Conservation (phyloP, 257 asterid genomes). For the Nicotiana benthamiana region DNA sequence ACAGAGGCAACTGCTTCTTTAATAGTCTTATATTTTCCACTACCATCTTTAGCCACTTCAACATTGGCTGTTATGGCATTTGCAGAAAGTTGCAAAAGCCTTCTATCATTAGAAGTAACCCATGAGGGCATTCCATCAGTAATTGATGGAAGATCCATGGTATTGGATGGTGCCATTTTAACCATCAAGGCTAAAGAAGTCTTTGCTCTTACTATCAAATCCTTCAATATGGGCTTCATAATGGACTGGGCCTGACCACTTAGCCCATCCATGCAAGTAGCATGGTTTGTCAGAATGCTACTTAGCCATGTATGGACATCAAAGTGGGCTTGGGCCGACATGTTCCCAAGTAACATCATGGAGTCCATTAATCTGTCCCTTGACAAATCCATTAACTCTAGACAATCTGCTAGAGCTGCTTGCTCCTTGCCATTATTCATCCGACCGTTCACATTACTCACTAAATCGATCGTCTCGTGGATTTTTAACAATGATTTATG, state of each 20-base stretch:
- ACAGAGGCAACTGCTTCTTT: constrained; percentile 20
- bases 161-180: constrained; percentile 2
- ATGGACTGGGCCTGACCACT: neutral
- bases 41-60: constrained; percentile 35
- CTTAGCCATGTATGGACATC: constrained; percentile 24
- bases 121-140: constrained; percentile 14
- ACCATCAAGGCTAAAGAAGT: constrained; percentile 22
- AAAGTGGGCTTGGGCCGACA: neutral
- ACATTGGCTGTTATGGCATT: constrained; percentile 13
- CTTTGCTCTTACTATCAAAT: constrained; percentile 12
- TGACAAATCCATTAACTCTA: constrained; percentile 23
- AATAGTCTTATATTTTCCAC: constrained; percentile 20
- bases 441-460: neutral
- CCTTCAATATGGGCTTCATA: constrained; percentile 16
- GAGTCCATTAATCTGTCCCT: constrained; percentile 22
- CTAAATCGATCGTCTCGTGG: constrained; percentile 7
- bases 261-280: constrained; percentile 22
- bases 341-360: constrained; percentile 8
- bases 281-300: constrained; percentile 20
- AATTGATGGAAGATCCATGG: neutral
- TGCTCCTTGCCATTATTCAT: constrained; percentile 8
- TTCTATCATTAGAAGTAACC: constrained; percentile 11
- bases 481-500: neutral
- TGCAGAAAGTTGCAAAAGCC: constrained; percentile 14
- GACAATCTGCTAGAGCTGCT: constrained; percentile 20